Evolutionary conservation across 495 filamentous ascomycete species (phyloP), one percentile per base, ranked within the genome.

Genomic region (Daldinia concentrica): DNA sequence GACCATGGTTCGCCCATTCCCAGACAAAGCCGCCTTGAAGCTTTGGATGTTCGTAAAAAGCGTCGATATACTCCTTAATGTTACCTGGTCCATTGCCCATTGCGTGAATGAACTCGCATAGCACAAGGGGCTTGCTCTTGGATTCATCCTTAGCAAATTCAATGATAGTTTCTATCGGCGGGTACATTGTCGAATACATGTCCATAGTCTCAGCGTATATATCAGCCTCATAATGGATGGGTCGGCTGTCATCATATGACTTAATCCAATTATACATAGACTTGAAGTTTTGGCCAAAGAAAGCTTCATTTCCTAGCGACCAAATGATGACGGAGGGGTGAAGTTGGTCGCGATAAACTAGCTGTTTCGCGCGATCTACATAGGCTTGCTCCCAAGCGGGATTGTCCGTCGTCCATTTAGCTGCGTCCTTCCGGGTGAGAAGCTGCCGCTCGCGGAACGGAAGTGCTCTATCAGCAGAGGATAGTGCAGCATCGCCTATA

Each of bases 61-160:
- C 81, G 17, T 89, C 81, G 41, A 87, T 81, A 66, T 92, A 92
- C 66, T 91, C 90, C 73, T 89, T 82, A 6, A 92, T 80, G 22
- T 82, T 84, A 1, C 90, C 90, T 0, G 90, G 90, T 0, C 89
- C 90, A 64, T 91, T 93, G 2, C 90, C 90, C 90, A 92, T 91
- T 0, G 90, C 87, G 68, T 91, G 89, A 1, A 81, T 86, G 64
- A 89, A 93, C 72, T 92, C 90, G 69, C 89, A 92, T 6, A 92
- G 78, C 14, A 93, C 79, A 3, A 92, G 77, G 0, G 89, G 89
- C 64, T 85, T 85, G 30, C 79, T 75, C 32, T 83, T 87, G 32
- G 75, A 75, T 8, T 83, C 83, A 19, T 81, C 79, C 8, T 78
- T 64, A 17, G 83, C 84, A 26, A 86, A 80, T 4, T 82, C 73